Percentiles rank a stretch among this genome's conserved stretches.
Evolutionary conservation across 2,329 filamentous ascomycete species (phyloP).

Genomic region (Corinectria fuckeliana): DNA sequence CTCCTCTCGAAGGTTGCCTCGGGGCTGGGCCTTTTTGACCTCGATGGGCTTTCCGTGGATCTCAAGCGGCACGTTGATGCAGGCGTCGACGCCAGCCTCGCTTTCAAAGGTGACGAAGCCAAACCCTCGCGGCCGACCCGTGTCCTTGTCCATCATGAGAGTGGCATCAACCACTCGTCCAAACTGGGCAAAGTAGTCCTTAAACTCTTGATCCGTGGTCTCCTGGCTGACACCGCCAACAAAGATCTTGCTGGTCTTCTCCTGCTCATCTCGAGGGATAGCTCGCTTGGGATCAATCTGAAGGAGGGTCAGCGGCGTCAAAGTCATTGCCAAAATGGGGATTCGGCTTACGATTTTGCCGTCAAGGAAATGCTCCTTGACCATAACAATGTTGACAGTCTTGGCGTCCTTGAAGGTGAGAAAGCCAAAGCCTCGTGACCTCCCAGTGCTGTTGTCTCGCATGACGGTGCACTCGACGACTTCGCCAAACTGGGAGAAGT

Average conservation of each 20-base stretch:
- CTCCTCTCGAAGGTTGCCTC: constrained; percentile 92
- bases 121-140: constrained; percentile 93
- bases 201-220: constrained; percentile 94
- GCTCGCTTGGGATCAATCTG: constrained; percentile 98
- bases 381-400: constrained; percentile 99
- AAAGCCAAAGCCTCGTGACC: constrained; percentile 96
- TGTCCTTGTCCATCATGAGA: constrained; percentile 99
- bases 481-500: constrained; percentile 97
- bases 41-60: constrained; percentile 97
- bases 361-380: constrained; percentile 97
- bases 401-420: constrained; percentile 97
- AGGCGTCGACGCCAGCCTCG: constrained; percentile 91
- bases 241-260: constrained; percentile 98
- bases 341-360: constrained; percentile 86
- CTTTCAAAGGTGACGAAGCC: constrained; percentile 98
- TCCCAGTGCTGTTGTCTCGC: constrained; percentile 91
- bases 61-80: constrained; percentile 81
- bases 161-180: constrained; percentile 96
- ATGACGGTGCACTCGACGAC: constrained; percentile 99
- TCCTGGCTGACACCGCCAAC: constrained; percentile 98
- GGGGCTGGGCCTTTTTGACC: constrained; percentile 96
- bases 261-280: constrained; percentile 96
- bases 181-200: constrained; percentile 95
- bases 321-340: neutral
- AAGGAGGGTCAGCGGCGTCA: constrained; percentile 27